Base-by-base conservation (phyloP, 2,329 filamentous ascomycete genomes). In the Verticillium nonalfalfae region DNA sequence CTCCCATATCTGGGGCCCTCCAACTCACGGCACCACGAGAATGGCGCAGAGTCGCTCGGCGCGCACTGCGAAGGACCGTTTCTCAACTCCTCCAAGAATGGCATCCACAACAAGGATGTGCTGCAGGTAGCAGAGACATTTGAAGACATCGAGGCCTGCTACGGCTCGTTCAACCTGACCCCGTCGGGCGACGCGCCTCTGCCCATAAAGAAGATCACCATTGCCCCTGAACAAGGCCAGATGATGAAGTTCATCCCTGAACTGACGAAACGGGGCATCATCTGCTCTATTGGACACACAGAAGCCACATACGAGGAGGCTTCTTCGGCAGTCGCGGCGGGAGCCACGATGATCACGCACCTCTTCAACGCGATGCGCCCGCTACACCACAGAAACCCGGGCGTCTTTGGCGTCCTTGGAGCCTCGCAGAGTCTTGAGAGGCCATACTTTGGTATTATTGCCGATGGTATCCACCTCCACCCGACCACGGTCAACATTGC, bases 361-460 rank as follows among this genome's bases (percentile, higher is more conserved):
- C 81, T 97, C 1, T 97, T 96, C 84, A 97, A 97, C 73, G 93
- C 93, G 33, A 97, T 97, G 93, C 84, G 88, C 1, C 92, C 92
- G 14, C 85, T 96, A 58, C 91, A 95, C 73, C 92, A 97, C 79
- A 89, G 93, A 62, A 93, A 97, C 74, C 93, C 93, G 0, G 93
- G 93, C 40, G 87, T 97, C 68, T 96, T 96, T 72, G 93, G 93
- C 34, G 85, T 96, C 0, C 78, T 97, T 14, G 92, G 93, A 63
- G 84, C 84, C 64, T 83, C 83, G 9, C 83, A 88, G 68, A 80
- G 74, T 63, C 70, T 78, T 60, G 73, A 76, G 13, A 81, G 88
- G 59, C 93, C 93, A 0, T 97, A 84, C 74, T 97, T 94, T 73
- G 93, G 93, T 62, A 85, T 97, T 69, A 97, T 97, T 63, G 86